Evolutionary conservation across 345 rosid species (phyloP).

Genomic region (Pugionium cornutum): DNA sequence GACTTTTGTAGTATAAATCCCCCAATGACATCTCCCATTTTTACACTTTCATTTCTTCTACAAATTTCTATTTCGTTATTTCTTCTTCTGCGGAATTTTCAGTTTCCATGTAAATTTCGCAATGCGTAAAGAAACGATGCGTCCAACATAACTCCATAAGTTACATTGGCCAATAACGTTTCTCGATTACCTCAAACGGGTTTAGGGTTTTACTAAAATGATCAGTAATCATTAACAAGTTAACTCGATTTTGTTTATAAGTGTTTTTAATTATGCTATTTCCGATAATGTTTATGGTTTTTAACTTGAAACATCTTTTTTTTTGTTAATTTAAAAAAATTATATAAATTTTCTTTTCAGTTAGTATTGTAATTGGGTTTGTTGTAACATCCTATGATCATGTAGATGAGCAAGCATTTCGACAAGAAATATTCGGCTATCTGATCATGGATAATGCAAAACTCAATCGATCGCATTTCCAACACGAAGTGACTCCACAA

Average conservation of each 20-base stretch:
- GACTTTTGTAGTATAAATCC: no score
- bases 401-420: slow-evolving; percentile 4
- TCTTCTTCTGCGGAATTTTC: slow-evolving; percentile 22
- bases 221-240: not conserved
- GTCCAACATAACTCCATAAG: slow-evolving; percentile 16
- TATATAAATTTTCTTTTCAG: not conserved
- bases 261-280: not conserved
- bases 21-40: no score
- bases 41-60: no score
- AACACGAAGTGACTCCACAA: no score
- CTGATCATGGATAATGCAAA: no score
- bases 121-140: slow-evolving; percentile 12
- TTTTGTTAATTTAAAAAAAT: not conserved
- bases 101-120: slow-evolving; percentile 28
- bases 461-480: no score
- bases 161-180: slow-evolving; percentile 2
- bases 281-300: not conserved
- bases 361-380: not conserved
- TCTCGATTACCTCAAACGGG: no score
- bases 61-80: no score
- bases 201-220: not conserved
- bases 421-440: not conserved
- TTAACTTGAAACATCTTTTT: not conserved
- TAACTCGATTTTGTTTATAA: slow-evolving; percentile 12
- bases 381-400: not conserved